phyloP scores from a whole-genome alignment of 352 stramenopile genomes.

The Discostella stelligera region DNA sequence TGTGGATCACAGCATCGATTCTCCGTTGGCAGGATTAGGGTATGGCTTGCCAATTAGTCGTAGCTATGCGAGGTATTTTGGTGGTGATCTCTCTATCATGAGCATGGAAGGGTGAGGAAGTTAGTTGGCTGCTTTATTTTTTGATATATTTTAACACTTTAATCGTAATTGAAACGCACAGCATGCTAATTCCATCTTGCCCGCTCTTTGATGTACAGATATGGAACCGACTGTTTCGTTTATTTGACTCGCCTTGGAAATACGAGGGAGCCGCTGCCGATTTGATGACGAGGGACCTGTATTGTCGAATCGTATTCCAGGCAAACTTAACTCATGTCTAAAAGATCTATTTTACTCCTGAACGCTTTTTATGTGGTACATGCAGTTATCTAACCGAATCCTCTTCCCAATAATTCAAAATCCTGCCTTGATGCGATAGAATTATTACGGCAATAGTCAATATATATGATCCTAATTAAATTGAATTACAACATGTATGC shows the following conservation, averaged over 20 bases:
- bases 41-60: slow-evolving; percentile 93
- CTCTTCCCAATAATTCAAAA: too few species aligned
- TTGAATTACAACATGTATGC: too few species aligned
- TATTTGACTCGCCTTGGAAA: slow-evolving; percentile 82
- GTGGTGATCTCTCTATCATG: slow-evolving; percentile 98
- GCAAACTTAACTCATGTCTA: background rate
- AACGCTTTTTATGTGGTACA: too few species aligned
- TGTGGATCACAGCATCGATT: slow-evolving; percentile 81
- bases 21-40: slow-evolving; percentile 91
- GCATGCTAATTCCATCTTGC: slow-evolving; percentile 32
- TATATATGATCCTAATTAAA: too few species aligned
- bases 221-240: slow-evolving; percentile 94
- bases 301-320: background rate
- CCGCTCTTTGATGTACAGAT: slow-evolving; percentile 68
- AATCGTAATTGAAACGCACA: background rate
- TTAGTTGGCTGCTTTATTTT: background rate
- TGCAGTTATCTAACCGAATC: background rate
- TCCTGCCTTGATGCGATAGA: too few species aligned
- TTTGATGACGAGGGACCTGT: slow-evolving; percentile 19
- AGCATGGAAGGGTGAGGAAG: slow-evolving; percentile 98
- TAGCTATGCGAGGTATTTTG: slow-evolving; percentile 99
- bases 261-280: slow-evolving; percentile 69
- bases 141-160: background rate
- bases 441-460: too few species aligned
- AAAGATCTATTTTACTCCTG: background rate